Percentiles rank a stretch among this genome's conserved stretches.
Conservation (phyloP, 75 land plant genomes). For the Picea glauca region DNA sequence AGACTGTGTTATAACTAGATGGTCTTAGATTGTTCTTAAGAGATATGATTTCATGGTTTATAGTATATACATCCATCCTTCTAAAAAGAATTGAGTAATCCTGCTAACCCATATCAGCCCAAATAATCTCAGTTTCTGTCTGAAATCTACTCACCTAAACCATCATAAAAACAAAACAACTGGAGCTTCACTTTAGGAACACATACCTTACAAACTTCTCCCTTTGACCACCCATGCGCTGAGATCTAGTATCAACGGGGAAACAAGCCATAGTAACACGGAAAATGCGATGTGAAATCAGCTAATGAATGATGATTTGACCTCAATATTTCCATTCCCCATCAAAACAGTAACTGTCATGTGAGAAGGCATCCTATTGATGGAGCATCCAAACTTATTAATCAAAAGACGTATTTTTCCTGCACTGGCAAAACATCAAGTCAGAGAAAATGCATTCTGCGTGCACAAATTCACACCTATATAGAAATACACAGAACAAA, state of each 20-base stretch:
- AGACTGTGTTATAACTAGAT: too few relatives aligned
- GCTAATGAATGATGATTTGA: not conserved
- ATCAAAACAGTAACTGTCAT: not conserved
- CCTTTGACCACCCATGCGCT: conserved; percentile 40
- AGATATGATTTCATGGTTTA: not conserved
- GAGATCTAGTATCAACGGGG: conserved; percentile 28
- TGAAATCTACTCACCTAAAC: not conserved
- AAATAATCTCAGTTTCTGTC: not conserved
- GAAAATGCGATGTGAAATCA: not conserved
- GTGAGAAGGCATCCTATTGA: not conserved
- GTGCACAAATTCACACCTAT: not conserved
- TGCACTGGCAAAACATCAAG: not conserved
- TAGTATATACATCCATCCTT: not conserved
- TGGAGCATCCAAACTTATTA: not conserved
- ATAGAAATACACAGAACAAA: not conserved
- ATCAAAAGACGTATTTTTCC: not conserved
- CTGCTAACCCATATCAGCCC: not conserved
- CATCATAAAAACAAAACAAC: not conserved
- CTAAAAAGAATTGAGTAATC: not conserved
- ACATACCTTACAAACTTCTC: conserved; percentile 65
- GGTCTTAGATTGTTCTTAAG: too few relatives aligned
- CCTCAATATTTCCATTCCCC: not conserved
- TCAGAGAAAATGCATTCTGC: not conserved
- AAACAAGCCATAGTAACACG: not conserved
- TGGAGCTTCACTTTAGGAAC: not conserved